Evolutionary conservation across 805 yeast species (phyloP).

Genomic region (Saccharomycopsis vini): DNA sequence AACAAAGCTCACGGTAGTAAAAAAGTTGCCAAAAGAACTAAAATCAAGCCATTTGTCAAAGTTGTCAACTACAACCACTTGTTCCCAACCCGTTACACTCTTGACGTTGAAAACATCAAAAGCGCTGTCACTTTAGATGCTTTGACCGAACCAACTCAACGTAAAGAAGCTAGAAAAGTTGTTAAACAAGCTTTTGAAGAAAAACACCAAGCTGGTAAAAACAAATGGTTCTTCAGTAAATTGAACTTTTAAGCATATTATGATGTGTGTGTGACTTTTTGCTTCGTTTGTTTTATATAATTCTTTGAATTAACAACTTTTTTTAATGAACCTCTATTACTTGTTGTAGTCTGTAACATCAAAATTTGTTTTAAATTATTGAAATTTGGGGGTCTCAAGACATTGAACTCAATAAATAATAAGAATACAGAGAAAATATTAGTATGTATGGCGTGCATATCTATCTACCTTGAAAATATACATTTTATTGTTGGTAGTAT

Average conservation of each 20-base stretch:
- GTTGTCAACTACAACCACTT: slow-evolving; percentile 99
- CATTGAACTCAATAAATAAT: too few species aligned
- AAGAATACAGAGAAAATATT: too few species aligned
- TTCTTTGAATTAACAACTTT: too few species aligned
- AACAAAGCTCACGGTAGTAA: slow-evolving; percentile 91
- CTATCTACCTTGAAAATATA: too few species aligned
- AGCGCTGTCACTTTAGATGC: slow-evolving; percentile 85
- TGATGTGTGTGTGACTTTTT: background rate
- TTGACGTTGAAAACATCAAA: slow-evolving; percentile 95
- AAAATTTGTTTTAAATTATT: too few species aligned
- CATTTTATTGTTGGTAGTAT: too few species aligned
- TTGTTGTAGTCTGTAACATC: too few species aligned
- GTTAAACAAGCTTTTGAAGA: slow-evolving; percentile 99
- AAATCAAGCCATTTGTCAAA: slow-evolving; percentile 98
- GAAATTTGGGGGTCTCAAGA: too few species aligned
- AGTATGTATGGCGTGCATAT: too few species aligned
- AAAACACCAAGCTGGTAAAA: slow-evolving; percentile 98
- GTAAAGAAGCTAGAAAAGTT: slow-evolving; percentile 98
- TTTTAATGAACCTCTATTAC: too few species aligned
- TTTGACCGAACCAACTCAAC: slow-evolving; percentile 94
- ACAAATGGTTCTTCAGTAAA: slow-evolving; percentile 99
- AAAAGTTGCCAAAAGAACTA: slow-evolving; percentile 95
- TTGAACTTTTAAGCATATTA: slow-evolving; percentile 61
- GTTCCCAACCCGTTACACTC: slow-evolving; percentile 99
- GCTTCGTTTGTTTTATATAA: too few species aligned